Evolutionary conservation across 108 stramenopile species (phyloP).

Genomic region (Skeletonema menzelii): DNA sequence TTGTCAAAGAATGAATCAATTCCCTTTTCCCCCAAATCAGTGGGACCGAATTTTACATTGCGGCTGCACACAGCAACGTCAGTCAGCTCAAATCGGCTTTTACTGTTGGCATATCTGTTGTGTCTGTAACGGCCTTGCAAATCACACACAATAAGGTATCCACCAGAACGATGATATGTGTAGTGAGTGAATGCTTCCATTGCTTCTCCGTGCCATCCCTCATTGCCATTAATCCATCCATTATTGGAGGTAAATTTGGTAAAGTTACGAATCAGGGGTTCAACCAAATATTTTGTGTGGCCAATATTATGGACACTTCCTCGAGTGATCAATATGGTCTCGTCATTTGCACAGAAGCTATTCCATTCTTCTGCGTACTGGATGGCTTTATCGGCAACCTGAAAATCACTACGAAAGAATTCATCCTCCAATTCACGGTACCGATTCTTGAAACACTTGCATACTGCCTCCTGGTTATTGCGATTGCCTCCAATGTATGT

Average conservation of each 20-base stretch:
- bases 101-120: conserved; percentile 27
- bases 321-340: conserved; percentile 58
- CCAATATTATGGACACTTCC: conserved; percentile 50
- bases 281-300: conserved; percentile 59
- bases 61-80: conserved; percentile 68
- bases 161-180: conserved; percentile 64
- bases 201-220: conserved; percentile 40
- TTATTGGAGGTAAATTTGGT: conserved; percentile 71
- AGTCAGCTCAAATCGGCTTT: conserved; percentile 68
- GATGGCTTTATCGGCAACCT: conserved; percentile 57
- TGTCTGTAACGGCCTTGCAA: conserved; percentile 64
- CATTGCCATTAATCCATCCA: conserved; percentile 63
- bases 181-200: conserved; percentile 83
- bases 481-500: conserved; percentile 75
- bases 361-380: conserved; percentile 71
- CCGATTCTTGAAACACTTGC: conserved; percentile 63
- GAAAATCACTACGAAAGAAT: conserved; percentile 58
- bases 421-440: conserved; percentile 52
- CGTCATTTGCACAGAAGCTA: conserved; percentile 47
- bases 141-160: conserved; percentile 74
- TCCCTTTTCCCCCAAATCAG: conserved; percentile 75
- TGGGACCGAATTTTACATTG: conserved; percentile 53
- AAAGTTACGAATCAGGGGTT: conserved; percentile 71
- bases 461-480: conserved; percentile 66
- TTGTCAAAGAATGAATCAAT: conserved; percentile 78